These are phyloP conservation scores for Pestalotiopsis fici DNA, from an alignment of 2,329 filamentous ascomycete species.

Conservation along the genomic window DNA sequence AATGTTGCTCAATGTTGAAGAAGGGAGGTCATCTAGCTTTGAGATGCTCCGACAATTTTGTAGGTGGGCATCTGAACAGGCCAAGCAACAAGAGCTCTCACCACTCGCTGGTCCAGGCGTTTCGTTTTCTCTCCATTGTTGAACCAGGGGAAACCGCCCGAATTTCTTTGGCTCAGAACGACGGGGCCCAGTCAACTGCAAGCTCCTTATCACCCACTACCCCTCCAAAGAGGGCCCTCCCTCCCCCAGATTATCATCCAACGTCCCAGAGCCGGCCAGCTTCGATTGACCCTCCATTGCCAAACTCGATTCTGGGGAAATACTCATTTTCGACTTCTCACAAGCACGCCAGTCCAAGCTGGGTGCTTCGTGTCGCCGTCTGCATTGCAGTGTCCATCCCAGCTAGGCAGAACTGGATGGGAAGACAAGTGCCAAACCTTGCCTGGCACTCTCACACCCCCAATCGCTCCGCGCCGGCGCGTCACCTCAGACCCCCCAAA, in stretches of 20 bases:
- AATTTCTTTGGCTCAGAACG: neutral
- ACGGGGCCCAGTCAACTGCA: neutral
- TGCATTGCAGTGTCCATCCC: neutral
- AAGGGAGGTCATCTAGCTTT: too few species aligned
- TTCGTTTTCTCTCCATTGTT: neutral
- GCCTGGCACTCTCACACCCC: neutral
- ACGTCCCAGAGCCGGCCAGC: too few species aligned
- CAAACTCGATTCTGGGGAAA: neutral
- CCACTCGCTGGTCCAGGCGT: neutral
- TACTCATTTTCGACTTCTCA: neutral
- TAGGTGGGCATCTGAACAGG: too few species aligned
- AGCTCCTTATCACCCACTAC: conserved; percentile 6
- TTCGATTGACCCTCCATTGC: neutral
- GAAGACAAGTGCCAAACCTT: neutral
- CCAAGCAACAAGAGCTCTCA: too few species aligned
- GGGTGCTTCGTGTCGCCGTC: neutral
- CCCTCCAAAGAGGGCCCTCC: conserved; percentile 4
- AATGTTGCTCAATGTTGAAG: too few species aligned
- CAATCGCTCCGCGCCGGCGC: neutral
- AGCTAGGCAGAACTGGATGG: neutral
- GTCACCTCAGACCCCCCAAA: neutral
- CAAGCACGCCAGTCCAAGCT: neutral
- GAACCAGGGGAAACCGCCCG: neutral
- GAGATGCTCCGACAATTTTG: too few species aligned
- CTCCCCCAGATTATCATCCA: neutral